Percentiles rank a stretch among this genome's conserved stretches.
Evolutionary conservation across 306 rosid genomes (phyloP).

Genomic region (Bauhinia variegata): DNA sequence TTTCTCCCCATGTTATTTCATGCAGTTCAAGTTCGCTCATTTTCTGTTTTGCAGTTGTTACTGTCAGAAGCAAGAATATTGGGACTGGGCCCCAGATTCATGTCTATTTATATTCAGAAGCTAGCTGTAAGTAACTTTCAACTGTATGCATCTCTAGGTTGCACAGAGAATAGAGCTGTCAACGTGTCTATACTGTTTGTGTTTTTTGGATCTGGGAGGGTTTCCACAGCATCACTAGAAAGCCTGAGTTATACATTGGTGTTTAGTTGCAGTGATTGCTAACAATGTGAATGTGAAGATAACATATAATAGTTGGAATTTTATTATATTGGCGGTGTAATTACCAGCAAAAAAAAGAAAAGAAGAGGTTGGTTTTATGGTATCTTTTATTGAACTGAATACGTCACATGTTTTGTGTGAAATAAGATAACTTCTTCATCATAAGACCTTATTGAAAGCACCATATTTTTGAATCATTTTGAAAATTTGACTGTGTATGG

Average conservation of each 20-base stretch:
- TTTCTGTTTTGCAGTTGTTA: constrained; percentile 57
- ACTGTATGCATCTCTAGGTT: not conserved
- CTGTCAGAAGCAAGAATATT: constrained; percentile 83
- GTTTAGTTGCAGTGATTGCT: not conserved
- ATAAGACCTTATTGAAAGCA: no score
- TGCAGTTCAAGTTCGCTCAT: constrained; percentile 22
- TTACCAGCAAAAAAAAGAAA: no score
- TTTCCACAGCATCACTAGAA: not conserved
- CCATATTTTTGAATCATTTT: no score
- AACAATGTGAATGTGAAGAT: not conserved
- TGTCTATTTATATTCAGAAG: constrained; percentile 82
- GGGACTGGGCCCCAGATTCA: constrained; percentile 91
- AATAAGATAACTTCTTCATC: no score
- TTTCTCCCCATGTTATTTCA: not conserved
- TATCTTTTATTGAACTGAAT: not conserved
- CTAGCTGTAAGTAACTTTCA: constrained; percentile 52
- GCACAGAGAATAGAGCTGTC: no score
- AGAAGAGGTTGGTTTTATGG: not conserved
- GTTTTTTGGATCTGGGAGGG: not conserved
- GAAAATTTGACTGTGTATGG: no score
- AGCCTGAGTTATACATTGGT: not conserved
- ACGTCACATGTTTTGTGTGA: not conserved
- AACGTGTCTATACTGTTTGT: not conserved
- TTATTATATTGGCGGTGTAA: not conserved
- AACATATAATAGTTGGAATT: not conserved